Percentiles rank a stretch among this genome's conserved stretches.
phyloP scores from a whole-genome alignment of 148 eudicot genomes.

The Fallopia convolvulus region DNA sequence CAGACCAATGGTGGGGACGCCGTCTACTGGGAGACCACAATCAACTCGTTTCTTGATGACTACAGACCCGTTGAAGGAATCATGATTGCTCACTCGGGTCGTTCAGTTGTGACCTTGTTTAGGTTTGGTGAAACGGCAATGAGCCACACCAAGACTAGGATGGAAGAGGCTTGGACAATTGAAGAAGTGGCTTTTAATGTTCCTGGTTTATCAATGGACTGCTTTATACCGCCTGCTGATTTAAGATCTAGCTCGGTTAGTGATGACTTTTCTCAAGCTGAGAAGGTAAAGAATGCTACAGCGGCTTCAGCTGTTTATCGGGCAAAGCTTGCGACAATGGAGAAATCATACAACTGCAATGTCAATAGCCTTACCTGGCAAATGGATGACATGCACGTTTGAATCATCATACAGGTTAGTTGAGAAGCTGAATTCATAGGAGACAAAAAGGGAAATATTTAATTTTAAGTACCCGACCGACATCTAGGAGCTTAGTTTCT shows the following conservation, averaged over 20 bases:
- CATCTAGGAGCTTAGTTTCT: conserved; percentile 14
- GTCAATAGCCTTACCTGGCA: conserved; percentile 40
- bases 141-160: conserved; percentile 71
- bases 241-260: conserved; percentile 43
- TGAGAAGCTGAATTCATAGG: conserved; percentile 28
- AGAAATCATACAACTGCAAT: conserved; percentile 28
- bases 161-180: conserved; percentile 74
- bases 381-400: conserved; percentile 47
- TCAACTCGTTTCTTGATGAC: conserved; percentile 72
- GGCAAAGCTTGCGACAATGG: conserved; percentile 69
- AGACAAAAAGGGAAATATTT: background rate
- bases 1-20: conserved; percentile 86
- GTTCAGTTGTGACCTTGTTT: conserved; percentile 85
- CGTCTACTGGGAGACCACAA: conserved; percentile 94
- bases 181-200: conserved; percentile 77
- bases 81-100: conserved; percentile 92
- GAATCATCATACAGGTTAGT: conserved; percentile 20
- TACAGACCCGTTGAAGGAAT: conserved; percentile 83
- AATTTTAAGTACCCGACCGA: conserved; percentile 11
- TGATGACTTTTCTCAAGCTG: conserved; percentile 60
- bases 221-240: conserved; percentile 93
- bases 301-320: conserved; percentile 47
- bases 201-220: conserved; percentile 73
- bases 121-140: conserved; percentile 83
- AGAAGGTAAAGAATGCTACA: conserved; percentile 36